These are phyloP conservation scores for Xylaria nigripes DNA, from an alignment of 495 filamentous ascomycete species.

Conservation along the genomic window DNA sequence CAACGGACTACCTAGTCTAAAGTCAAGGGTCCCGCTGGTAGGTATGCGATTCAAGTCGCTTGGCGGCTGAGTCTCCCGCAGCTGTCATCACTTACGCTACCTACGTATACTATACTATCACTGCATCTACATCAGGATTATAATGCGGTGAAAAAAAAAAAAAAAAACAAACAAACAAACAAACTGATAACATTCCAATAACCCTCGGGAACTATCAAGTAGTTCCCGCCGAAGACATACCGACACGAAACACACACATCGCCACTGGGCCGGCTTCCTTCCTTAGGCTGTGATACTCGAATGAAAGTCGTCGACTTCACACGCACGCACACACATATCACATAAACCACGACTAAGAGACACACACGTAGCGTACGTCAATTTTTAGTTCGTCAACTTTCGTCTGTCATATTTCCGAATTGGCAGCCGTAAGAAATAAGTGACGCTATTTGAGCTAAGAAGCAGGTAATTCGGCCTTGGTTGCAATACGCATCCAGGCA, in stretches of 20 bases:
- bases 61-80: slow-evolving; percentile 8
- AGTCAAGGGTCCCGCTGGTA: too few species aligned
- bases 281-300: background rate
- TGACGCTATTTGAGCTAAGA: background rate
- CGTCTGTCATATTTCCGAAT: background rate
- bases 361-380: background rate
- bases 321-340: background rate
- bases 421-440: background rate
- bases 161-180: too few species aligned
- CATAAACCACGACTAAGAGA: background rate
- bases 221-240: background rate
- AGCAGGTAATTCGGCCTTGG: background rate
- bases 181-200: background rate
- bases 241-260: background rate
- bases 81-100: background rate
- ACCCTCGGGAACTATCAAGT: background rate
- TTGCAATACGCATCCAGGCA: background rate
- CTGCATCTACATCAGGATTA: background rate
- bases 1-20: too few species aligned
- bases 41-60: too few species aligned
- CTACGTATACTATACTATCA: background rate
- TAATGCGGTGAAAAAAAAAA: background rate
- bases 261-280: background rate
- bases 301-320: background rate
- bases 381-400: slow-evolving; percentile 6